Evolutionary conservation across 306 rosid genomes (phyloP), one percentile per base, ranked within the genome.

Genomic region (Cucurbita argyrosperma): DNA sequence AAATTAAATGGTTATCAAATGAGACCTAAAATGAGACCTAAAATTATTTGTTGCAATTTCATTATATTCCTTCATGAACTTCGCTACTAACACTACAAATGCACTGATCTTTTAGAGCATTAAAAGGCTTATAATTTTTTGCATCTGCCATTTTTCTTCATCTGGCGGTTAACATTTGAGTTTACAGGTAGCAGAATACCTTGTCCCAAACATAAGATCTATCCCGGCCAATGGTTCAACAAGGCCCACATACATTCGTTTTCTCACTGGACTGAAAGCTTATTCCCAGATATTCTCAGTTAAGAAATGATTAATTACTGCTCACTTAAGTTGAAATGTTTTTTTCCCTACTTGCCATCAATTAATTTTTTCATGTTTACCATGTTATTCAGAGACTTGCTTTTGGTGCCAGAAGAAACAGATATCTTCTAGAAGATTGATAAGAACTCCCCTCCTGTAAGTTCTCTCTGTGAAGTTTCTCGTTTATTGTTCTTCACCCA

Each of bases 361-460:
- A 30, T 60, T 74, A 21, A 21, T 21, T 30, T 59, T 53, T 52
- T 73, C 40, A 72, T 39, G 58, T 69, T 79, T 79, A 23, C 50
- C 46, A 71, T 72, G 40, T 51, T 76, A 49, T 76, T 8, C 96
- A 93, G 98, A 88, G 98, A 80, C 53, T 90, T 46, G 96, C 97
- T 74, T 90, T 93, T 43, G 97, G 98, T n/a, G 97, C 97, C 75
- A 87, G 98, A 82, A 90, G 93, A 88, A 93, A 90, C 84, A 85
- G 80, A 58, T 80, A 89, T 72, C 7, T 93, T 76, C 86, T 85
- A 62, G 98, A 93, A 82, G 96, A 93, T 78, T 90, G 85, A 92
- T 18, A 12, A 13, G 46, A 38, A 52, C 38, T 11, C 7, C 23
- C 57, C 11, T 43, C 58, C 70, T 39, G 57, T 60, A 47, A 42